Evolutionary conservation across 2,329 filamentous ascomycete genomes (phyloP).

Genomic region (Ambrosiella cleistominuta): DNA sequence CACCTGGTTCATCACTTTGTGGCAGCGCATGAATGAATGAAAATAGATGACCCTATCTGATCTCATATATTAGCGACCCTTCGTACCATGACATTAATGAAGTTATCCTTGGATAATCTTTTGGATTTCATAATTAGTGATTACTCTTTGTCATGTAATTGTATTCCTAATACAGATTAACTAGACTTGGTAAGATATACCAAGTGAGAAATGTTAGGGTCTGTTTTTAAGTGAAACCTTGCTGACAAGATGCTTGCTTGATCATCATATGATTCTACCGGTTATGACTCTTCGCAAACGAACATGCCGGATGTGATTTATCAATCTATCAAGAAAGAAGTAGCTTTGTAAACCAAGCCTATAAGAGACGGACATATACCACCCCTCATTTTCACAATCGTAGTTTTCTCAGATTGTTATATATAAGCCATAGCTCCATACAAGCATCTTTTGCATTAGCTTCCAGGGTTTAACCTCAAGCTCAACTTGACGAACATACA

Average conservation of each 20-base stretch:
- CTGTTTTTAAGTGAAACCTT: too few species aligned
- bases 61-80: neutral
- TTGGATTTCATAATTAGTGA: too few species aligned
- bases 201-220: too few species aligned
- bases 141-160: too few species aligned
- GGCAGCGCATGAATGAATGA: neutral
- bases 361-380: neutral
- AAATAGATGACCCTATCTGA: neutral
- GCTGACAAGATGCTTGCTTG: too few species aligned
- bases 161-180: neutral
- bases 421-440: neutral
- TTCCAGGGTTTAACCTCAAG: neutral
- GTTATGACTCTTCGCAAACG: too few species aligned
- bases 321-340: too few species aligned
- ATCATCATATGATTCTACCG: too few species aligned
- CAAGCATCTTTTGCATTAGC: neutral
- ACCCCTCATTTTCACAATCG: neutral
- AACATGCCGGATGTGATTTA: too few species aligned
- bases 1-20: neutral
- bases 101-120: neutral
- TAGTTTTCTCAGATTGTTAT: neutral
- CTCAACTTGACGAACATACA: neutral
- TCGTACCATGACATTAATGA: neutral
- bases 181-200: neutral
- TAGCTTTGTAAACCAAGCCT: neutral